Evolutionary conservation across 2,329 filamentous ascomycete genomes (phyloP), one percentile per base, ranked within the genome.

Genomic region (Harringtonia aguacate): DNA sequence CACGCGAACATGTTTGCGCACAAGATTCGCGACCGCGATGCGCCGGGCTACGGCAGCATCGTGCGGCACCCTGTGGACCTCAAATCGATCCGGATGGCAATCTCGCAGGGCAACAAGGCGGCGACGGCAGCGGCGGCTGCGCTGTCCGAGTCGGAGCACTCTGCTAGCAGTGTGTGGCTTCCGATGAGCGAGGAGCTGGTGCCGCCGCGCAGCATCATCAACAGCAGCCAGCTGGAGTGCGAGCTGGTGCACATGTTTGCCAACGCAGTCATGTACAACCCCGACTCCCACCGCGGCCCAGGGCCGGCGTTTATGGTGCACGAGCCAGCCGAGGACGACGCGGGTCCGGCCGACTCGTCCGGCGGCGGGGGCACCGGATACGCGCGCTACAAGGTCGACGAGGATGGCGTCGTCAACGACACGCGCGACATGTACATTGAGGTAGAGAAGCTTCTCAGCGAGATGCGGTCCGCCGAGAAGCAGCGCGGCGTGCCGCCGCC

Each of bases 191-290:
- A 81, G 40, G 86, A 95, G 46, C 69, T 95, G 22, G 72, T 90
- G 3, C 86, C 90, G 3, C 90, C 92, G 0, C 86, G 81, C 54
- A 86, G 81, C 18, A 95, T 97, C 54, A 86, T 97, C 61, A 97
- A 97, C 61, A 89, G 85, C 41, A 79, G 84, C 2, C 92, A 97
- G 60, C 72, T 97, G 15, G 90, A 97, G 62, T 86, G 88, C 52
- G 90, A 97, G 60, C 69, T 97, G 12, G 86, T 94, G 54, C 85
- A 94, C 55, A 95, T 97, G 86, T 95, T 97, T 61, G 87, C 88
- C 52, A 97, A 97, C 56, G 90, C 92, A 17, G 84, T 95, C 62
- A 97, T 98, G 92, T 98, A 95, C 69, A 97, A 97, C 55, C 81
- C 85, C 0, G 86, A 94, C 49, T 80, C 83, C 0, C 71, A 84